These are phyloP conservation scores for Trapa bicornis DNA, from an alignment of 345 rosid species.

Conservation along the genomic window DNA sequence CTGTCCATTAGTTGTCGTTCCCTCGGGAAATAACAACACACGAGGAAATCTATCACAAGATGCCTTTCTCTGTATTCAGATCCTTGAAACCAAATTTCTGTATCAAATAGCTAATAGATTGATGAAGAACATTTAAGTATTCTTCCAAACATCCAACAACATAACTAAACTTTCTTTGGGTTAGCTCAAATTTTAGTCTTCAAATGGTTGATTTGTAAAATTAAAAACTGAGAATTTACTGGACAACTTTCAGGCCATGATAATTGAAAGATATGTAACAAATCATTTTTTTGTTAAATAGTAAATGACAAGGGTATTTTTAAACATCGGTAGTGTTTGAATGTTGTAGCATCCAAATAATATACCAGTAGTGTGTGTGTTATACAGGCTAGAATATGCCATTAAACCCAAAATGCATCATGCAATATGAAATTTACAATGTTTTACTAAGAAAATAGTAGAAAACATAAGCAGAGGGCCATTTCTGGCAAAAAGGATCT, in stretches of 20 bases:
- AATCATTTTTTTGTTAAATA: background rate
- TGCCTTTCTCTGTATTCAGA: conserved; percentile 98
- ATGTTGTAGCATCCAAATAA: too few relatives aligned
- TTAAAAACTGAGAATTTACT: background rate
- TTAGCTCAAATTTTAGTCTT: background rate
- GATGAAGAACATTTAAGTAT: conserved; percentile 35
- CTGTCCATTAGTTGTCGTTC: conserved; percentile 90
- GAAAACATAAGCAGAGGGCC: background rate
- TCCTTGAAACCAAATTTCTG: conserved; percentile 87
- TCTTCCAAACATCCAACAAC: conserved; percentile 6
- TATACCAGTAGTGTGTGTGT: too few relatives aligned
- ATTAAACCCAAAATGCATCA: background rate
- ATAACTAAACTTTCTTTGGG: background rate
- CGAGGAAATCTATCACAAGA: conserved; percentile 70
- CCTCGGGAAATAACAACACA: conserved; percentile 88
- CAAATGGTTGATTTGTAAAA: background rate
- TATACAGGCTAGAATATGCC: too few relatives aligned
- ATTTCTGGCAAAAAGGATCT: background rate
- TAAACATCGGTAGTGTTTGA: too few relatives aligned
- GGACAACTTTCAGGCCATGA: background rate
- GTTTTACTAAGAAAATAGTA: background rate
- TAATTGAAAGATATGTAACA: background rate
- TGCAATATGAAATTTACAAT: too few relatives aligned
- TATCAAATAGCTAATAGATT: conserved; percentile 79
- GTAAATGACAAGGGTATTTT: too few relatives aligned